phyloP scores from a whole-genome alignment of 176 grass and related monocot species.

The Hsuehochloa calcarea region DNA sequence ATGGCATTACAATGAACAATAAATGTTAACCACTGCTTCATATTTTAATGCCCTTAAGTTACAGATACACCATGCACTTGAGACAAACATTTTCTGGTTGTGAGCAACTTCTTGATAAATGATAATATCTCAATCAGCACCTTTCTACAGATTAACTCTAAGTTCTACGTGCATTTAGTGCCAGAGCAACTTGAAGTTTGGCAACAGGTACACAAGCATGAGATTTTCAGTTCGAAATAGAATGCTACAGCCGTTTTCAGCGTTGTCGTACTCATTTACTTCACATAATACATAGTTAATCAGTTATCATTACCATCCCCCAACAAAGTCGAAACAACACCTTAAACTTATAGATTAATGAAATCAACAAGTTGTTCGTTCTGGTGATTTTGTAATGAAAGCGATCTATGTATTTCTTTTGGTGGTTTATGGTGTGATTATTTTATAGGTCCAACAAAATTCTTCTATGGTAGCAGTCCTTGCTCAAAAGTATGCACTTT shows the following conservation, averaged over 20 bases:
- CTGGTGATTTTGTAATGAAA: slow-evolving; percentile 2
- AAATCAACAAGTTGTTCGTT: not conserved
- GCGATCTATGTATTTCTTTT: not conserved
- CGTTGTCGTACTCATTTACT: not conserved
- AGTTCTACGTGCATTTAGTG: not conserved
- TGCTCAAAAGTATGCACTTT: not conserved
- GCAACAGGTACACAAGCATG: not conserved
- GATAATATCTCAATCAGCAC: not conserved
- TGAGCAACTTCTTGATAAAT: not conserved
- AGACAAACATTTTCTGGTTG: not conserved
- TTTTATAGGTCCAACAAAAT: not conserved
- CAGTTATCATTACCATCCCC: not conserved
- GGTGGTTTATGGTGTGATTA: not conserved
- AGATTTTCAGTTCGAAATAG: slow-evolving; percentile 9
- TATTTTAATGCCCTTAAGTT: not conserved
- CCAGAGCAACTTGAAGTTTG: not conserved
- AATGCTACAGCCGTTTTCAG: not conserved
- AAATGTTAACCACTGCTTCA: not conserved
- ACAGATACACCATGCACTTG: not conserved
- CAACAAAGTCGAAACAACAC: not conserved
- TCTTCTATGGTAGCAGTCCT: not conserved
- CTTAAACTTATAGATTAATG: not conserved
- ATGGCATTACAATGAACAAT: slow-evolving; percentile 4
- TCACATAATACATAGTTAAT: slow-evolving; percentile 27
- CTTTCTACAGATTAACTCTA: not conserved